phyloP scores from a whole-genome alignment of 2,329 filamentous ascomycete genomes.

The Colletotrichum australisinense region DNA sequence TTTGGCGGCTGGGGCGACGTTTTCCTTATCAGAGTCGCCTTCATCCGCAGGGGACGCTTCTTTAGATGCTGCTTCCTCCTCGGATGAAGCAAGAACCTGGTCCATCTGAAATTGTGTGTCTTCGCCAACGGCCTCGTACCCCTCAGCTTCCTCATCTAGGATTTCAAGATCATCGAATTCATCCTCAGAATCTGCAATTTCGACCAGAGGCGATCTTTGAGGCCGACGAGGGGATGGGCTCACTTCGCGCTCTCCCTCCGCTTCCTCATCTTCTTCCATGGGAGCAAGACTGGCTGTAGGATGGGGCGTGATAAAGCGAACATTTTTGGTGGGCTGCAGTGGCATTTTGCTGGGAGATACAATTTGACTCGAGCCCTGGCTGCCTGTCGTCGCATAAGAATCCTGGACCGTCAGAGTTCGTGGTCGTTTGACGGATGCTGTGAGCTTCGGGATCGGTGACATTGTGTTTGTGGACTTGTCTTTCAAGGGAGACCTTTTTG shows the following conservation, averaged over 20 bases:
- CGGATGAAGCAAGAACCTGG: conserved; percentile 30
- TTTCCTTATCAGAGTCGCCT: conserved; percentile 34
- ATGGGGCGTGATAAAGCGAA: conserved; percentile 35
- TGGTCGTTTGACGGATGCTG: conserved; percentile 38
- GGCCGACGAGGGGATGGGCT: conserved; percentile 27
- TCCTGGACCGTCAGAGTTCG: conserved; percentile 56
- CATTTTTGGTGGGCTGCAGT: conserved; percentile 37
- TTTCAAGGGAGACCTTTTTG: conserved; percentile 51
- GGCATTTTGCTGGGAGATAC: conserved; percentile 37
- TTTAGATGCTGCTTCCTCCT: conserved; percentile 17
- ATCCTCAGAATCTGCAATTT: conserved; percentile 64
- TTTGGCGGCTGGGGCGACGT: conserved; percentile 16
- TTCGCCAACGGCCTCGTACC: conserved; percentile 34
- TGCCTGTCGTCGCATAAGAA: conserved; percentile 51
- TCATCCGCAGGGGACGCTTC: conserved; percentile 19
- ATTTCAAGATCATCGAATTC: conserved; percentile 42
- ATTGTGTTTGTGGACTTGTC: conserved; percentile 45
- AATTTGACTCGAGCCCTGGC: conserved; percentile 25
- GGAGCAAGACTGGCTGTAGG: conserved; percentile 23
- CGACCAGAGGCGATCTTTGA: conserved; percentile 37
- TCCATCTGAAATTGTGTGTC: conserved; percentile 36
- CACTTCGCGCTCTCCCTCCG: neutral
- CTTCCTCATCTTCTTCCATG: conserved; percentile 23
- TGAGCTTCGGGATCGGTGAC: conserved; percentile 23
- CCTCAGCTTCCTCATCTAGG: conserved; percentile 34